Evolutionary conservation across 106 monocot genomes (phyloP), one percentile per base, ranked within the genome.

Genomic region (Dioscorea alata): DNA sequence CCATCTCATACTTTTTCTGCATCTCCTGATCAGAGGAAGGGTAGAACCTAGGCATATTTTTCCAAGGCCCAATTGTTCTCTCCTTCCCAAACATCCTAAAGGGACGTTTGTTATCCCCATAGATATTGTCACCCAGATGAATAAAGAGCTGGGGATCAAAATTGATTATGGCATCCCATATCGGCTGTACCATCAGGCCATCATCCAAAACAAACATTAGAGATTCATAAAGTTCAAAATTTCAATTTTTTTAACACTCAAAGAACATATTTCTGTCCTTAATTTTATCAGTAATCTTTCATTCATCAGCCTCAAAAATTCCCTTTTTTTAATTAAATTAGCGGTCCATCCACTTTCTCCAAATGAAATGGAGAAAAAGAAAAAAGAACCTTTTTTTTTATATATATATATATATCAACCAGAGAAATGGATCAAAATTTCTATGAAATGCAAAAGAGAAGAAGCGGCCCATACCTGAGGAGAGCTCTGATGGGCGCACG

Each of bases 111-210:
- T 80, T 87, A 69, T 94, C 90, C 23, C 90, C 94, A 51, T 94
- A 94, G 18, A 90, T 76, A 51, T 94, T 93, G 81, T 94, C 94
- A 28, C 90, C 94, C 63, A 94, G 59, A 90, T 90, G 90, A 19
- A 94, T 80, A 70, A 94, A 94, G 13, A 94, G 18, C 31, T 94
- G 84, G 23, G 87, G 90, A 53, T 87, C 82, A 70, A 90, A 94
- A 18, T 80, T 75, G 7, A 68, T 70, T 23, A 94, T 80, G 12
- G 90, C 90, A 23, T 87, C 71, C 90, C 90, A 90, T 23, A 94
- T 86, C 2, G 94, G 90, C 94, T 94, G 78, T 65, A 14, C 77
- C 13, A 5, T 23, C 23, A 34, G 33, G 22, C 23, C 15, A 23
- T 8, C 7, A 66, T 21, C 34, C 23, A 23, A 23, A 1, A 42